A percentile compares a stretch with the other conserved stretches of the same genome.
Evolutionary conservation across 768 basidiomycete genomes (phyloP).

Genomic region (Auriscalpium vulgare): DNA sequence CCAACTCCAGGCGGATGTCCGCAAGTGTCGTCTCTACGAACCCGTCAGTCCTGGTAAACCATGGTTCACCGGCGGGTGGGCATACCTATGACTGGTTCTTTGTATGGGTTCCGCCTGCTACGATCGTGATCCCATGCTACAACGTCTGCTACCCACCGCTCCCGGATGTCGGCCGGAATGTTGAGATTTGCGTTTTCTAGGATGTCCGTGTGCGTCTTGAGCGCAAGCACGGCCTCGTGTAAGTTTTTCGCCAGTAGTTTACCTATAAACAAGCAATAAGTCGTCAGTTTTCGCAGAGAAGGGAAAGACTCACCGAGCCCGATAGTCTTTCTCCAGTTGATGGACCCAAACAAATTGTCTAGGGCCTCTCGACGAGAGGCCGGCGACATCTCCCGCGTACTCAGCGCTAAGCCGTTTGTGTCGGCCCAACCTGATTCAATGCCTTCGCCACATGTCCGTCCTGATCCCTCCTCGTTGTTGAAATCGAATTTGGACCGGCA

Average conservation of each 20-base stretch:
- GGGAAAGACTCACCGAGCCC: not conserved
- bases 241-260: not conserved
- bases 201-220: not conserved
- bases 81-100: not conserved
- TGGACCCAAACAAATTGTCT: constrained; percentile 3
- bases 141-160: not conserved
- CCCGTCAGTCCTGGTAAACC: too few species aligned
- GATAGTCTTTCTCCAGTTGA: constrained; percentile 7
- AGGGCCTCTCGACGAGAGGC: constrained; percentile 6
- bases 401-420: constrained; percentile 1
- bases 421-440: constrained; percentile 13
- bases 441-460: constrained; percentile 14
- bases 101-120: not conserved
- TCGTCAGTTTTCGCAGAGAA: not conserved
- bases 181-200: not conserved
- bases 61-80: too few species aligned
- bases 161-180: not conserved
- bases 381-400: constrained; percentile 11
- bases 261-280: not conserved
- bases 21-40: not conserved
- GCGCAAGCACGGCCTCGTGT: not conserved
- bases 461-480: constrained; percentile 3
- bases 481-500: constrained; percentile 12
- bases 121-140: not conserved
- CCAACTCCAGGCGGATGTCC: not conserved